Conservation (phyloP, 2,329 filamentous ascomycete species). For the Botrytis deweyae region DNA sequence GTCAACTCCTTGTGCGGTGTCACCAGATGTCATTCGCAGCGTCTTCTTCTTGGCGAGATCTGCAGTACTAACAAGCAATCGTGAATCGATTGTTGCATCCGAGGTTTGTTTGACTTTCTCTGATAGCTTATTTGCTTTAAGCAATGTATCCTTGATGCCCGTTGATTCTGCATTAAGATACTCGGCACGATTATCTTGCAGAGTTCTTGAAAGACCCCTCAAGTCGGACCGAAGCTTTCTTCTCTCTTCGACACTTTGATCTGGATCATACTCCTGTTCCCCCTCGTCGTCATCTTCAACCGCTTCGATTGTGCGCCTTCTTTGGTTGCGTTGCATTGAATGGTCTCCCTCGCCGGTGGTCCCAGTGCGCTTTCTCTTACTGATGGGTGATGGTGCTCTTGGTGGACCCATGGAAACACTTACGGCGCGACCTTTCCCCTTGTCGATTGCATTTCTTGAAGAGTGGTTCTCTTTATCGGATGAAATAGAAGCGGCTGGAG, state of each 20-base stretch:
- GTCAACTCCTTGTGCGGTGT: slow-evolving; percentile 73
- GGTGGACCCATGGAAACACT: slow-evolving; percentile 41
- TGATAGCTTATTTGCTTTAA: slow-evolving; percentile 64
- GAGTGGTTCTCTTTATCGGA: slow-evolving; percentile 52
- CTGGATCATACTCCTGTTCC: slow-evolving; percentile 69
- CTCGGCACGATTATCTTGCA: slow-evolving; percentile 68
- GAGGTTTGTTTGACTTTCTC: slow-evolving; percentile 78
- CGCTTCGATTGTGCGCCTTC: slow-evolving; percentile 36
- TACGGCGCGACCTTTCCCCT: slow-evolving; percentile 43
- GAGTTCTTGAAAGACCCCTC: slow-evolving; percentile 61
- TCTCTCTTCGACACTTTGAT: slow-evolving; percentile 74
- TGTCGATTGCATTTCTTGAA: slow-evolving; percentile 38
- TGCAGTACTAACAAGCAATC: slow-evolving; percentile 76
- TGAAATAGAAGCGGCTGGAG: slow-evolving; percentile 39
- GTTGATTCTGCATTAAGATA: slow-evolving; percentile 65
- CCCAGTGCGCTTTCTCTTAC: slow-evolving; percentile 34
- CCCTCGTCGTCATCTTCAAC: slow-evolving; percentile 39
- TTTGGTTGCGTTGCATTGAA: slow-evolving; percentile 28
- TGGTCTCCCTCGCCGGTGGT: slow-evolving; percentile 27
- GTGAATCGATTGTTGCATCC: slow-evolving; percentile 87
- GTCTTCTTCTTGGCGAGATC: slow-evolving; percentile 80
- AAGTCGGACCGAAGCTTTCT: slow-evolving; percentile 68
- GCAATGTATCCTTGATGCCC: slow-evolving; percentile 64
- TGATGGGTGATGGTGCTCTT: slow-evolving; percentile 22
- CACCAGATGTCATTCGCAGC: slow-evolving; percentile 70